A percentile compares a stretch with the other conserved stretches of the same genome.
phyloP scores from a whole-genome alignment of 2,329 filamentous ascomycete species.

The Fusarium pseudoanthophilum region DNA sequence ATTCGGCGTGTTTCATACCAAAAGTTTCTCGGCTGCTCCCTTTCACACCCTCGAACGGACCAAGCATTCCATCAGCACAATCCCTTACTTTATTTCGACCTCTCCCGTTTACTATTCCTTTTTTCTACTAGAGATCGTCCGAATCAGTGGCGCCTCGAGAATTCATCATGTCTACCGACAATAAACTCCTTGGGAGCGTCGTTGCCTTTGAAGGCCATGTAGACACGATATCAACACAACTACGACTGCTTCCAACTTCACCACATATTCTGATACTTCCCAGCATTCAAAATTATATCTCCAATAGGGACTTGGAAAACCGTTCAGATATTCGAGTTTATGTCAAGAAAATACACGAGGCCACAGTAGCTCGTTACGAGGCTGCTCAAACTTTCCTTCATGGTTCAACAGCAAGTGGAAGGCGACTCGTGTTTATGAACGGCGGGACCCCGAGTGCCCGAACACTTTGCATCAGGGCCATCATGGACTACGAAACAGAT shows the following conservation, averaged over 20 bases:
- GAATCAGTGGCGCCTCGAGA: conserved; percentile 26
- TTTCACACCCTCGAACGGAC: conserved; percentile 16
- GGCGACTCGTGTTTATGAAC: conserved; percentile 68
- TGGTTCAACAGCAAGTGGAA: conserved; percentile 57
- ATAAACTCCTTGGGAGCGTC: conserved; percentile 58
- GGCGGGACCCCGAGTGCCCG: conserved; percentile 68
- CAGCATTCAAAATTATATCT: conserved; percentile 59
- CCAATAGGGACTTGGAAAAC: conserved; percentile 43
- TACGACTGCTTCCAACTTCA: conserved; percentile 68
- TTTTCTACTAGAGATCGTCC: conserved; percentile 13
- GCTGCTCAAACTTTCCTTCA: conserved; percentile 63
- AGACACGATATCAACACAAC: conserved; percentile 66
- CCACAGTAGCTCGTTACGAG: conserved; percentile 58
- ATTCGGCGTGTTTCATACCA: conserved; percentile 24
- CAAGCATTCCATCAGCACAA: conserved; percentile 24
- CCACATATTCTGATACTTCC: conserved; percentile 68
- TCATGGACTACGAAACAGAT: conserved; percentile 62
- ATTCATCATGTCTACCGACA: conserved; percentile 41
- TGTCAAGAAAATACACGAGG: conserved; percentile 63
- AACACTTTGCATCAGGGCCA: conserved; percentile 63
- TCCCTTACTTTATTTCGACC: conserved; percentile 21
- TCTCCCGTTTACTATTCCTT: conserved; percentile 2
- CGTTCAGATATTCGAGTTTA: conserved; percentile 49
- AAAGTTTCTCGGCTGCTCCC: conserved; percentile 24
- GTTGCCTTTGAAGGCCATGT: conserved; percentile 69